Evolutionary conservation across 805 yeast genomes (phyloP), one percentile per base, ranked within the genome.

Genomic region (Hanseniaspora mollemarum): DNA sequence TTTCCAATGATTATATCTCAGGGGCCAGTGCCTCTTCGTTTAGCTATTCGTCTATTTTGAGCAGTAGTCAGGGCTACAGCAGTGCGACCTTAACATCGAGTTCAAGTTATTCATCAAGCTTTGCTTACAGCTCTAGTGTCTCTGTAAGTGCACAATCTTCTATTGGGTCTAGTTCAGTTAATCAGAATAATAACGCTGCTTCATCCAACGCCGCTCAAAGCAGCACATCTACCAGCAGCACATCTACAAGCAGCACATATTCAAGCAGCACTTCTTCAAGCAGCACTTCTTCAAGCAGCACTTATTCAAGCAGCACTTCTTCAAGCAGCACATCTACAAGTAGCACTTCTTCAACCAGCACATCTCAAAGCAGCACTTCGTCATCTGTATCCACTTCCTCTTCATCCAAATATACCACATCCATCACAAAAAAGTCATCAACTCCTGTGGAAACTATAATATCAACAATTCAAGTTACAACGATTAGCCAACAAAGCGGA

Each of bases 391-490:
- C 55, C 5, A 12, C 54, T 15, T 16, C 52, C 3, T 40, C 55
- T 15, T 26, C 46, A 7, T 10, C 43, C 12, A 24, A 28, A 18
- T 24, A 31, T 15, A 2, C 52, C 32, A 21, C 39, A 9, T 26
- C 32, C 9, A 24, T 46, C 15, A n/a, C 46, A 1, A 26, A 54
- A 2, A n/a, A n/a, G n/a, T 49, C 53, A 25, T 18, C 55, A 3
- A 7, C 13, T 10, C 7, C 22, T 35, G 22, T 35, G 16, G 22
- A n/a, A 16, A 35, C 39, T 7, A 16, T 35, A 15, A 28, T 37
- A 13, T 56, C 58, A 8, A 52, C 62, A 26, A 37, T 54, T 40
- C 49, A 50, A 15, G 46, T 60, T 16, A 54, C 62, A 10, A 55
- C 60, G 6, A 53, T 56, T 9, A 50, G 37, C 25, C 41, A 59